Percentiles rank a stretch among this genome's conserved stretches.
phyloP scores from a whole-genome alignment of 352 stramenopile genomes.

The Pythium grandisporangium region DNA sequence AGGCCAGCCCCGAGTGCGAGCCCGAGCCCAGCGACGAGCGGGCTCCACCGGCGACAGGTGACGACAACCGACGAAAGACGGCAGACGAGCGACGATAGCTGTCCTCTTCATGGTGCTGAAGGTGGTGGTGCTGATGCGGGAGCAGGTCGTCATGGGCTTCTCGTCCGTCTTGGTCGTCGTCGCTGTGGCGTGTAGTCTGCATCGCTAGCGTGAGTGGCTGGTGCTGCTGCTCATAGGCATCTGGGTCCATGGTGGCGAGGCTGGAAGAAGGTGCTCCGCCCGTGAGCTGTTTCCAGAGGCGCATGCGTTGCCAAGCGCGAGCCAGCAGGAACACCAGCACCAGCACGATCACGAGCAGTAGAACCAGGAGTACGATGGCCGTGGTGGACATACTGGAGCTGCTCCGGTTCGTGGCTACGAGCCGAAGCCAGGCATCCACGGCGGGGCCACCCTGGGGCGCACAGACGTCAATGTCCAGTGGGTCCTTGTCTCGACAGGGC shows the following conservation, averaged over 20 bases:
- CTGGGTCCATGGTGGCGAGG: slow-evolving; percentile 6
- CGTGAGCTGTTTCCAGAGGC: slow-evolving; percentile 24
- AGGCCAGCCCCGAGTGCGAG: no score
- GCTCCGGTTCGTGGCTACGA: slow-evolving; percentile 18
- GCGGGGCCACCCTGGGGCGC: slow-evolving; percentile 15
- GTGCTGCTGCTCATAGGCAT: slow-evolving; percentile 6
- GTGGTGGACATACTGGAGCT: slow-evolving; percentile 46
- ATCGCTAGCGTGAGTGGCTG: no score
- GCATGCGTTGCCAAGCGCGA: slow-evolving; percentile 26
- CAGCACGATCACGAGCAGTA: slow-evolving; percentile 31
- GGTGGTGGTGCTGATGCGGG: no score
- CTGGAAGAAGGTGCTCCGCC: slow-evolving; percentile 8
- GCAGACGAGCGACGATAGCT: no score
- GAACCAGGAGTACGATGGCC: slow-evolving; percentile 39
- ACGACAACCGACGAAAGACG: no score
- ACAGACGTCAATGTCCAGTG: slow-evolving; percentile 40
- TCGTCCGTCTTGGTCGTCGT: no score
- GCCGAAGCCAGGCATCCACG: slow-evolving; percentile 52
- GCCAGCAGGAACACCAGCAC: slow-evolving; percentile 23
- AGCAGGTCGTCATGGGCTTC: slow-evolving; percentile 19
- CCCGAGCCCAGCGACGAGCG: slow-evolving; percentile 28
- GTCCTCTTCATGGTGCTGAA: no score
- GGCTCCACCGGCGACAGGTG: slow-evolving; percentile 14
- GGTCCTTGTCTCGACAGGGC: slow-evolving; percentile 39
- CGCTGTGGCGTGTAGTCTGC: no score